A percentile compares a stretch with the other conserved stretches of the same genome.
phyloP scores from a whole-genome alignment of 495 filamentous ascomycete species.

The Aspergillus saccharolyticus region DNA sequence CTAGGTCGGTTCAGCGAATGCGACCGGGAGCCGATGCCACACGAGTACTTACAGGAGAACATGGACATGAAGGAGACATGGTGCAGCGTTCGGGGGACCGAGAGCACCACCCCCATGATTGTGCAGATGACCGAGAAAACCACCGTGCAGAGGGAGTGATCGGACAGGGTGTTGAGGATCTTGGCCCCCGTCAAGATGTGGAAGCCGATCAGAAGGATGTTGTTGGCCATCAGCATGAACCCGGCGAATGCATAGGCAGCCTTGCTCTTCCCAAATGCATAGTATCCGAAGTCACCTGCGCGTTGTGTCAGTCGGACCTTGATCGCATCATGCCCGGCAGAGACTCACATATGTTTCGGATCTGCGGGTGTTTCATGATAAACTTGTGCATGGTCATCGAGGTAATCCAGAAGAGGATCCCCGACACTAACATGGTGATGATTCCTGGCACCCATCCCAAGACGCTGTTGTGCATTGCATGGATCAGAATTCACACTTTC shows the following conservation, averaged over 20 bases:
- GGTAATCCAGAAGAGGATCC: constrained; percentile 37
- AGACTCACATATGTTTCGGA: constrained; percentile 39
- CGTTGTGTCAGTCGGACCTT: not conserved
- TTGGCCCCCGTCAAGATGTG: constrained; percentile 37
- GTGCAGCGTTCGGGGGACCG: constrained; percentile 35
- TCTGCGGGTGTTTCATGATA: constrained; percentile 45
- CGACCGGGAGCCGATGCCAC: not conserved
- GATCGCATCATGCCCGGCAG: not conserved
- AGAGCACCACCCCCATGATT: constrained; percentile 39
- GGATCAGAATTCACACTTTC: no score
- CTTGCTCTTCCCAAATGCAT: constrained; percentile 34
- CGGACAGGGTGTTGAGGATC: constrained; percentile 33
- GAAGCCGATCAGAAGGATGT: constrained; percentile 37
- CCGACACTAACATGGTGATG: constrained; percentile 34
- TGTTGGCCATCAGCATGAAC: constrained; percentile 40
- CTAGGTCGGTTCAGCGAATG: constrained; percentile 6
- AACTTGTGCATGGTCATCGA: constrained; percentile 46
- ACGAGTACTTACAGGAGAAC: constrained; percentile 28
- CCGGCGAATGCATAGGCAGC: constrained; percentile 31
- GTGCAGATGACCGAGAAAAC: constrained; percentile 30
- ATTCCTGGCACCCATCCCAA: constrained; percentile 45
- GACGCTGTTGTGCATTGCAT: no score
- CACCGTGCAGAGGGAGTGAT: constrained; percentile 34
- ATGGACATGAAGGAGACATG: constrained; percentile 46
- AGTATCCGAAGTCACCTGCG: constrained; percentile 32